Base-by-base conservation (phyloP, 257 asterid species). In the Jaltomata sinuosa region DNA sequence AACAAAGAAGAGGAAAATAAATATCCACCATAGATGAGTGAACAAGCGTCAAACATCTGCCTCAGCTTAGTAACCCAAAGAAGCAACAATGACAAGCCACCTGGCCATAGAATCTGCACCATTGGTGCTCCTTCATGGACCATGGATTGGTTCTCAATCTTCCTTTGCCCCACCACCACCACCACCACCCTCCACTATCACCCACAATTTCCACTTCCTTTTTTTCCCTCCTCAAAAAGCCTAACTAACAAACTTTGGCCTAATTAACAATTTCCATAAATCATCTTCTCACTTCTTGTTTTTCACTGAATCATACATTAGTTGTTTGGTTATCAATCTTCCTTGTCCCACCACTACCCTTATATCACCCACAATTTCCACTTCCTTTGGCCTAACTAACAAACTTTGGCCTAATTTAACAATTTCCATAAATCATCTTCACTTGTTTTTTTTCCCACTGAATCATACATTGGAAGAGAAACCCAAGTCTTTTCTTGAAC, bases 101-200 rank as follows among this genome's bases (percentile, higher is more conserved):
- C 3, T 92, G 93, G 87, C 88, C 40, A 50, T 11, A 50, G 79
- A 88, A 93, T 90, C 93, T 85, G 68, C 86, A 67, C 79, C 87
- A 88, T 12, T 84, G 83, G 87, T 87, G 87, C 88, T 11, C 71
- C 93, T 91, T 87, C 88, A 49, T 25, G 29, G 32, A 11, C 52
- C 81, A n/a, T 68, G 87, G 94, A 93, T 89, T 91, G 95, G 95
- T 68, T 82, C 85, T 69, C 85, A 84, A 42, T 86, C 86, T 54
- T 62, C 81, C 27, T 36, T 18, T 45, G 86, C 89, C 96, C 96
- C 94, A 89, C 93, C 82, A 54, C 84, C 82, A 49, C 21, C 84
- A 52, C 50, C 83, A 4, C 81, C n/a, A 8, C 78, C 62, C n/a
- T 8, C 78, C 62, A 45, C 84, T 7, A 82, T n/a, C 15, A 72